Base-by-base conservation (phyloP, 768 basidiomycete genomes). In the Pleurotus djamor region DNA sequence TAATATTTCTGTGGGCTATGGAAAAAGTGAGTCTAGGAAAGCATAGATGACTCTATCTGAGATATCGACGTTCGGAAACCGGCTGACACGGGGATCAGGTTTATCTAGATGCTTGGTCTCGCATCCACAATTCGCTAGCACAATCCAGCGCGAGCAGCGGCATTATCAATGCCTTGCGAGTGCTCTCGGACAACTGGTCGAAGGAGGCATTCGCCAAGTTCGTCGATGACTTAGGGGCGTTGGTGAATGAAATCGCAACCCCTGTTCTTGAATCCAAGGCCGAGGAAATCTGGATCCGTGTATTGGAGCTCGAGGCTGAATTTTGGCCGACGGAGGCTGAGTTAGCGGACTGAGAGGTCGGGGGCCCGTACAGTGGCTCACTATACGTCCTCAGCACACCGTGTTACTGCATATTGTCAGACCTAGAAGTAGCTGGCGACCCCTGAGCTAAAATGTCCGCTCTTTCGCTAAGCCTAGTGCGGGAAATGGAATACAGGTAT, bases 1-100 rank as follows among this genome's bases (percentile, higher is more conserved):
- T 92, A 17, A 74, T 91, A 1, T 86, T 92, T 61, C 71, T 92
- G 12, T 91, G 89, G 89, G 86, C 86, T 0, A 91, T 91, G 89
- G 90, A 91, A 68, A 79, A 82, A 74, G 89, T 89, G 57, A 17
- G 58, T 58, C 14, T 47, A 2, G 2, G 8, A 9, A 16, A 13
- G 36, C 9, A 5, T n/a, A 44, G 33, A 52, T 61, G 14, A 43
- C 51, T 35, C 35, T 13, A 14, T 16, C 36, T 51, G 32, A 34
- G 32, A 35, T 28, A 32, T 10, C 14, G 48, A 16, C n/a, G 50
- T 45, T 48, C 5, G 38, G 3, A 21, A 28, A 28, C 21, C 21
- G 21, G 21, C 16, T 16, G 12, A 13, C 6, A 55, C 5, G 21
- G 21, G 21, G 8, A 43, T 17, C 8, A 91, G 90, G 77, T 87